phyloP scores from a whole-genome alignment of 371 early-diverging fungal species.

The Mucor plumbeus region DNA sequence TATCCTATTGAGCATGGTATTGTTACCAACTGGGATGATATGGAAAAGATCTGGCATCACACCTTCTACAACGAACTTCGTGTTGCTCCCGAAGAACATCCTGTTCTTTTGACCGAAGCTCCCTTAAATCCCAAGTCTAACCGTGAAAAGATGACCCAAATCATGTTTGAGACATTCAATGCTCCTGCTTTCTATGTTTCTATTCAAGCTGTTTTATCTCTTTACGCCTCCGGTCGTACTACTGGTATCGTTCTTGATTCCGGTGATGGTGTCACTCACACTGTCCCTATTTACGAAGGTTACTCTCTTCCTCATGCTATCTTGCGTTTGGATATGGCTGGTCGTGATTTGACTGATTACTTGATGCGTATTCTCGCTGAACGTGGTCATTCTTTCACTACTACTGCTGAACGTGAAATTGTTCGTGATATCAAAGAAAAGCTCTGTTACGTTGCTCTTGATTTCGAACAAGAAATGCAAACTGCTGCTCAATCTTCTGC shows the following conservation, averaged over 20 bases:
- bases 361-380: constrained; percentile 97
- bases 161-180: constrained; percentile 99
- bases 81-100: constrained; percentile 95
- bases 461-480: constrained; percentile 98
- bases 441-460: constrained; percentile 98
- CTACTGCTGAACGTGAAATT: constrained; percentile 99
- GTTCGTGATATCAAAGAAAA: constrained; percentile 99
- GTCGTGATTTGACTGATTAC: constrained; percentile 99
- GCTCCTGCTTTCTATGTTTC: constrained; percentile 99
- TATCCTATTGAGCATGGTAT: constrained; percentile 99
- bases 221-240: constrained; percentile 99
- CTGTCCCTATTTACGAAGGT: constrained; percentile 99
- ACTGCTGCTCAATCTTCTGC: constrained; percentile 93
- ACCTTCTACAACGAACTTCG: constrained; percentile 92
- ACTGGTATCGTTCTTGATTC: constrained; percentile 99
- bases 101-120: constrained; percentile 99
- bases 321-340: constrained; percentile 94
- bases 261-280: constrained; percentile 99
- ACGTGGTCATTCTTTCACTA: constrained; percentile 98
- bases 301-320: constrained; percentile 99
- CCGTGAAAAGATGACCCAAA: constrained; percentile 99
- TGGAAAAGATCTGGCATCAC: constrained; percentile 99
- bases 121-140: constrained; percentile 99
- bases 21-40: constrained; percentile 99
- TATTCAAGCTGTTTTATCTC: constrained; percentile 98